Conservation (phyloP, 805 yeast genomes). For the Candida caryicola region DNA sequence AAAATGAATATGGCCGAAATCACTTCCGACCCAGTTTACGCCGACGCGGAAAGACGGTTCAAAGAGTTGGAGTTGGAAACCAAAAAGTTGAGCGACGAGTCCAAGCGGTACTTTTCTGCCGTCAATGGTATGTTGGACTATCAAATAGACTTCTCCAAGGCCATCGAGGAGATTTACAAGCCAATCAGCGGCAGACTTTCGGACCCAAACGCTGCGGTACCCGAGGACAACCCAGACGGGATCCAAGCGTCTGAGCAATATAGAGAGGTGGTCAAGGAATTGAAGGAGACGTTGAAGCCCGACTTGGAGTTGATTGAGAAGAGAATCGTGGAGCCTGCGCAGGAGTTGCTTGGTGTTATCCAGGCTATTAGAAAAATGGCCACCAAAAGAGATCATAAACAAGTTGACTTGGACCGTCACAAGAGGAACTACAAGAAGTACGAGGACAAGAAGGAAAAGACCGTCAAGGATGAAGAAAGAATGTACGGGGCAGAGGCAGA, state of each 20-base stretch:
- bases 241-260: conserved; percentile 92
- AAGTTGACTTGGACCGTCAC: conserved; percentile 88
- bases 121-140: conserved; percentile 91
- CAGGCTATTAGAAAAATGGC: conserved; percentile 88
- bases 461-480: conserved; percentile 87
- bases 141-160: conserved; percentile 92
- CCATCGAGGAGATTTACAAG: conserved; percentile 92
- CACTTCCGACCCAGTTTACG: conserved; percentile 75
- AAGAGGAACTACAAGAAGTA: conserved; percentile 64
- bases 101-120: conserved; percentile 84
- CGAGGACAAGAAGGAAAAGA: conserved; percentile 79
- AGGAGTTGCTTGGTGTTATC: conserved; percentile 80
- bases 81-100: conserved; percentile 83
- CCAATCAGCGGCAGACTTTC: conserved; percentile 91
- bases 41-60: conserved; percentile 95
- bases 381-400: conserved; percentile 92
- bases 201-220: conserved; percentile 81
- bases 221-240: conserved; percentile 96
- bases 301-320: conserved; percentile 90
- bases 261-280: conserved; percentile 79
- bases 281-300: conserved; percentile 84
- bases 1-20: conserved; percentile 79
- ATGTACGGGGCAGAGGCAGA: conserved; percentile 88
- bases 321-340: conserved; percentile 87
- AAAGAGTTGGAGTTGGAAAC: conserved; percentile 89